Conservation (phyloP, 371 early-diverging fungal genomes). For the Lichtheimia ornata region DNA sequence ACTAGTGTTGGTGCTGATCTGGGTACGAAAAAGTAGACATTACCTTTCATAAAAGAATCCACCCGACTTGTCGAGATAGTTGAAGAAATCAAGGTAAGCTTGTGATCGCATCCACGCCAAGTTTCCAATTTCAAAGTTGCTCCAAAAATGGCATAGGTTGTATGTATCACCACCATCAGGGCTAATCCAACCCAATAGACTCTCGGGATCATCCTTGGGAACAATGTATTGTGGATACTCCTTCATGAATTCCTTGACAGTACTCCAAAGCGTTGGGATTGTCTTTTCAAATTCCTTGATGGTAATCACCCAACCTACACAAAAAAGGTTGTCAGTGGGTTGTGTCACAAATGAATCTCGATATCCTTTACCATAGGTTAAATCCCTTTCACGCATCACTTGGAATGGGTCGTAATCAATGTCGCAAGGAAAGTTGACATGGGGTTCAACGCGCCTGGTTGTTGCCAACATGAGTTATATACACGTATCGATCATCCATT, state of each 20-base stretch:
- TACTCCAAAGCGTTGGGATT: constrained; percentile 80
- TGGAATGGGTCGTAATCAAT: constrained; percentile 91
- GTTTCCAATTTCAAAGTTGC: constrained; percentile 62
- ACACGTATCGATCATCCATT: too few species aligned
- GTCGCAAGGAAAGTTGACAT: constrained; percentile 87
- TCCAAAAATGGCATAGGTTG: constrained; percentile 95
- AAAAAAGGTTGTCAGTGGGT: background rate
- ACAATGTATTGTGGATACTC: constrained; percentile 37
- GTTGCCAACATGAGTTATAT: too few species aligned
- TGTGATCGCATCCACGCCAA: constrained; percentile 77
- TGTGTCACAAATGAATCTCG: too few species aligned
- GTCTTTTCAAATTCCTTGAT: constrained; percentile 80
- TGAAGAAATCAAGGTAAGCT: constrained; percentile 76
- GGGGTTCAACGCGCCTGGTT: constrained; percentile 92
- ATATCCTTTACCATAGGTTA: constrained; percentile 69
- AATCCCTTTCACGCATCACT: constrained; percentile 75
- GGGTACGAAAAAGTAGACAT: too few species aligned
- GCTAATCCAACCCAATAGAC: constrained; percentile 38
- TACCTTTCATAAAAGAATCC: constrained; percentile 93
- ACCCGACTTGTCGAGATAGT: constrained; percentile 81
- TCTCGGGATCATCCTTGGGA: constrained; percentile 16
- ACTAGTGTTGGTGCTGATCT: constrained; percentile 53
- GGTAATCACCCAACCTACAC: constrained; percentile 75
- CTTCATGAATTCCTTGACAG: constrained; percentile 49
- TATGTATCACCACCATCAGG: constrained; percentile 47